Evolutionary conservation across 495 filamentous ascomycete genomes (phyloP).

Genomic region (Trichoderma orchidacearum): DNA sequence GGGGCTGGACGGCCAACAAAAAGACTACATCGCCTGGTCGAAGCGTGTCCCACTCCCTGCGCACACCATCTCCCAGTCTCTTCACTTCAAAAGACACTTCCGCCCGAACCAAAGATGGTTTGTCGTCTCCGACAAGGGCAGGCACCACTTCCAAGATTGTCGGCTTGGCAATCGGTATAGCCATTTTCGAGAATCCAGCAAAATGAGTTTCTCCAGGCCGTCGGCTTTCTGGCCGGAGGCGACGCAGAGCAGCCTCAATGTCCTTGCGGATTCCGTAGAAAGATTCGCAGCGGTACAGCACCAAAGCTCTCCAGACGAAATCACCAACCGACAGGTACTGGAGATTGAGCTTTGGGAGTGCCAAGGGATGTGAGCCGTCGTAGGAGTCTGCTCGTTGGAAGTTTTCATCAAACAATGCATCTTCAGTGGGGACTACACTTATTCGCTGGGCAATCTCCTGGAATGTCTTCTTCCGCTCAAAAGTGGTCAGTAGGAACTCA

Average conservation of each 20-base stretch:
- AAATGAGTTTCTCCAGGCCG: conserved; percentile 55
- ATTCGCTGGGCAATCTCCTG: conserved; percentile 62
- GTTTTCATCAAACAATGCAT: conserved; percentile 70
- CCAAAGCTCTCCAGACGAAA: conserved; percentile 86
- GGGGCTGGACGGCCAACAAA: conserved; percentile 57
- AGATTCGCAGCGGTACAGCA: conserved; percentile 79
- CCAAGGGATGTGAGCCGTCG: conserved; percentile 75
- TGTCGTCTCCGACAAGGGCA: conserved; percentile 69
- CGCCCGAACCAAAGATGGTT: conserved; percentile 73
- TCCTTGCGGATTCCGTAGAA: conserved; percentile 92
- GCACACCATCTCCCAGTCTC: conserved; percentile 55
- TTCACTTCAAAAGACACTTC: conserved; percentile 84
- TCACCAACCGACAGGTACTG: conserved; percentile 93
- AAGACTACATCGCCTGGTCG: conserved; percentile 85
- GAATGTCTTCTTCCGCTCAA: conserved; percentile 71
- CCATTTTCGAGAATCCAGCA: conserved; percentile 83
- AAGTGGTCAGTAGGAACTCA: conserved; percentile 63
- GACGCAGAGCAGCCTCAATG: conserved; percentile 67
- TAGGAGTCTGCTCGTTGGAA: conserved; percentile 78
- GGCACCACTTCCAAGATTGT: conserved; percentile 80
- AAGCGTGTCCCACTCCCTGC: conserved; percentile 83
- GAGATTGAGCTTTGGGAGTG: conserved; percentile 88
- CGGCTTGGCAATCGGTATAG: conserved; percentile 71
- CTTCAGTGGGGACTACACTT: conserved; percentile 71
- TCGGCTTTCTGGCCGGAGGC: conserved; percentile 55